Conservation (phyloP, 2,329 filamentous ascomycete genomes). For the Fusarium xyrophilum region DNA sequence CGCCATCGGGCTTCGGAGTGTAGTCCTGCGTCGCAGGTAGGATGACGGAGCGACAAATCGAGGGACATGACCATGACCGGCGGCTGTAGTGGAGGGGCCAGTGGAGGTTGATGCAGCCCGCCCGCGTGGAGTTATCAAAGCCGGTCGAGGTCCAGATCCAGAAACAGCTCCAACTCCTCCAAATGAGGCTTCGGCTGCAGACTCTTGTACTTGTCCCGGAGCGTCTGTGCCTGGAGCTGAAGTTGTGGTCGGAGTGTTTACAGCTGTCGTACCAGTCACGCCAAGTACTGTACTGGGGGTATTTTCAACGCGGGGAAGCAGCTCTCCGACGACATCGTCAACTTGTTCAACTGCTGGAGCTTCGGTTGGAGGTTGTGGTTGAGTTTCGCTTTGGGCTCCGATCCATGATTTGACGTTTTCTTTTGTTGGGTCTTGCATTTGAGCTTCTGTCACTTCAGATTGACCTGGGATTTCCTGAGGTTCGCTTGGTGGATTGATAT, state of each 20-base stretch:
- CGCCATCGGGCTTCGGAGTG: constrained; percentile 48
- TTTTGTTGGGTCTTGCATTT: constrained; percentile 13
- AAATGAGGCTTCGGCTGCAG: constrained; percentile 5
- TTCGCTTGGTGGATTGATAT: constrained; percentile 7
- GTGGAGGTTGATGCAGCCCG: constrained; percentile 35
- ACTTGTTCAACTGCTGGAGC: constrained; percentile 13
- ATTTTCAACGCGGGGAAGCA: constrained; percentile 30
- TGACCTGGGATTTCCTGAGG: constrained; percentile 10
- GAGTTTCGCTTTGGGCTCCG: constrained; percentile 22
- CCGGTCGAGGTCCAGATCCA: constrained; percentile 19
- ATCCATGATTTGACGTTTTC: constrained; percentile 33
- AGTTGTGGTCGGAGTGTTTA: constrained; percentile 19
- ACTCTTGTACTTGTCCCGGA: not conserved
- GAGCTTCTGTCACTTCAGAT: constrained; percentile 1
- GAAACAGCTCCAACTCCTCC: constrained; percentile 12
- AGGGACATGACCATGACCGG: constrained; percentile 50
- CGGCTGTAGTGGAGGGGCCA: constrained; percentile 35
- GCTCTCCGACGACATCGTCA: constrained; percentile 25
- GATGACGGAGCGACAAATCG: constrained; percentile 67
- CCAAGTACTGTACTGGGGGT: constrained; percentile 13
- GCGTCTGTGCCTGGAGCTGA: constrained; percentile 14
- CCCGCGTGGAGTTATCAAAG: constrained; percentile 33
- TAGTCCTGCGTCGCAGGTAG: constrained; percentile 57
- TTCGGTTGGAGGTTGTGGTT: constrained; percentile 22
- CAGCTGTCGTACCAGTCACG: constrained; percentile 18